phyloP scores from a whole-genome alignment of 768 basidiomycete genomes.

The Coprinellus micaceus region DNA sequence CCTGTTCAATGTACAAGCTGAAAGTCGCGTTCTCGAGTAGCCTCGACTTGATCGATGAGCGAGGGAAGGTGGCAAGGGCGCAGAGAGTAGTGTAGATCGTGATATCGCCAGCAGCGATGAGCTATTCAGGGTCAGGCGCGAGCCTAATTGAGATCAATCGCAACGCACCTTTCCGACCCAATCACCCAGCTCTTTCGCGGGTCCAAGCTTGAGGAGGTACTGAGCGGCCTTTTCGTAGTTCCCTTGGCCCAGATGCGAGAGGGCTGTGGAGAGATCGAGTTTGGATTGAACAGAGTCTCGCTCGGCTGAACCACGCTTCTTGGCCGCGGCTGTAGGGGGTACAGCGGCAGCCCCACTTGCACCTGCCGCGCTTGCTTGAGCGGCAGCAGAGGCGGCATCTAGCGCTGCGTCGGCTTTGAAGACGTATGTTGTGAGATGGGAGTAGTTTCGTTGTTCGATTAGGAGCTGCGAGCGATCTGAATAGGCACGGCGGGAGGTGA shows the following conservation, averaged over 20 bases:
- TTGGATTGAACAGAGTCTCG: constrained; percentile 71
- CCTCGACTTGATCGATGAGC: constrained; percentile 64
- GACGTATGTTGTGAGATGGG: constrained; percentile 86
- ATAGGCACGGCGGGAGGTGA: background rate
- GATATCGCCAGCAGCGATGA: constrained; percentile 78
- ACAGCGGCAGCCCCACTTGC: constrained; percentile 16
- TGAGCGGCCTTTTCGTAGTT: constrained; percentile 80
- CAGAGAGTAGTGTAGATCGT: constrained; percentile 85
- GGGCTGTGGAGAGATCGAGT: constrained; percentile 75
- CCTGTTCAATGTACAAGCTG: constrained; percentile 76
- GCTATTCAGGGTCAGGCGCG: no score
- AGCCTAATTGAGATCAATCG: no score
- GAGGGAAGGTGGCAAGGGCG: constrained; percentile 72
- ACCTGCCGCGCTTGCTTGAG: constrained; percentile 14
- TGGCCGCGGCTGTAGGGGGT: constrained; percentile 18
- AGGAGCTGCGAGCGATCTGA: constrained; percentile 51
- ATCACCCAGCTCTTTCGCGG: constrained; percentile 62
- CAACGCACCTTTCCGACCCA: constrained; percentile 68
- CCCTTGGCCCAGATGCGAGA: constrained; percentile 68
- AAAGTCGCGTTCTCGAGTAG: constrained; percentile 70
- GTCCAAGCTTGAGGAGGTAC: constrained; percentile 65
- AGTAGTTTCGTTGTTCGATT: constrained; percentile 82
- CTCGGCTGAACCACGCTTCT: constrained; percentile 50
- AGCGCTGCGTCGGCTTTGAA: constrained; percentile 94
- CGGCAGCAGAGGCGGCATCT: constrained; percentile 46